These are phyloP conservation scores for Besnoitia besnoiti DNA, from an alignment of 169 alveolate species.

Conservation along the genomic window DNA sequence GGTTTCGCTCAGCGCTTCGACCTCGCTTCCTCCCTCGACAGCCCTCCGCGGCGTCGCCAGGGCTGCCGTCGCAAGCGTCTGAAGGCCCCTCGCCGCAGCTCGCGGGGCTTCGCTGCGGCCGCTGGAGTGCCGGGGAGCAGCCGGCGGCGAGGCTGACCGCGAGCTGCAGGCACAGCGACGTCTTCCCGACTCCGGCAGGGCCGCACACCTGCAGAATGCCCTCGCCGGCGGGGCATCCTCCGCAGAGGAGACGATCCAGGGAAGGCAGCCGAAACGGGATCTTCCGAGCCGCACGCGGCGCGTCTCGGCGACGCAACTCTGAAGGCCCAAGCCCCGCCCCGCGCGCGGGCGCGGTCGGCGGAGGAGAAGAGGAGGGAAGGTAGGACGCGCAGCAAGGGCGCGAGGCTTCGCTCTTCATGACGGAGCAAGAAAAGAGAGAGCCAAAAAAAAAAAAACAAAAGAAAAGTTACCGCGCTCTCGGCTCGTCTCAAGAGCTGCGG, in stretches of 20 bases:
- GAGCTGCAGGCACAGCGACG: conserved; percentile 17
- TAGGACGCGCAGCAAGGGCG: neutral
- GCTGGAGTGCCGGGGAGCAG: neutral
- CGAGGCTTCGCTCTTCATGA: neutral
- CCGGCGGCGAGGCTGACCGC: conserved; percentile 10
- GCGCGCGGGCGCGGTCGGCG: neutral
- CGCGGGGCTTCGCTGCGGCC: neutral
- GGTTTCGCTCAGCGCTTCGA: too few species aligned
- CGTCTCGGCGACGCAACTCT: neutral
- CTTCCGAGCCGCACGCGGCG: neutral
- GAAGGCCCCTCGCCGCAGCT: too few species aligned
- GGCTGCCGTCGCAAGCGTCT: too few species aligned
- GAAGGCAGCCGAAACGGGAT: conserved; percentile 18
- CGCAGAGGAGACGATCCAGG: neutral
- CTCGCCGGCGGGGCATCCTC: neutral
- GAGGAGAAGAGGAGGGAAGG: neutral
- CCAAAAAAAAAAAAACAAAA: neutral
- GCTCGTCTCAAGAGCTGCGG: too few species aligned
- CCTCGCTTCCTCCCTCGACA: too few species aligned
- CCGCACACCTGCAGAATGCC: conserved; percentile 4
- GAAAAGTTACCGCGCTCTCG: neutral
- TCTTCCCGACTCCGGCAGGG: conserved; percentile 28
- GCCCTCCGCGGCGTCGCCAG: too few species aligned
- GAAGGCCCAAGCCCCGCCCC: neutral
- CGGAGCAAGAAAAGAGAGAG: neutral